Conservation (phyloP, 2,329 filamentous ascomycete genomes). For the Xylaria multiplex region DNA sequence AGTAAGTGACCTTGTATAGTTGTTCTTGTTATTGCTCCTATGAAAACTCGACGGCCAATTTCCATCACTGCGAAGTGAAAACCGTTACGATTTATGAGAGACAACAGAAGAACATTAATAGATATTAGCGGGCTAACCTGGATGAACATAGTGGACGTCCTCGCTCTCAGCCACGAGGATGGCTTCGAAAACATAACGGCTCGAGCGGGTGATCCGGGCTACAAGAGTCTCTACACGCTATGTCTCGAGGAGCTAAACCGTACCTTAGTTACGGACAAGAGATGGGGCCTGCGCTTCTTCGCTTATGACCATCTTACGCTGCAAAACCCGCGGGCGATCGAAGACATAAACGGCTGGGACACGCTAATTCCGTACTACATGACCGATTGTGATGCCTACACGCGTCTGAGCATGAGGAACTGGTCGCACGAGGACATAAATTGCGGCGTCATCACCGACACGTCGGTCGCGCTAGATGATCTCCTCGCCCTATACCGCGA, state of each 20-base stretch:
- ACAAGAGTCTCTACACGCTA: slow-evolving; percentile 56
- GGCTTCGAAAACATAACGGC: slow-evolving; percentile 50
- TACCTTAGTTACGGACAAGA: slow-evolving; percentile 47
- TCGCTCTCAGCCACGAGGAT: slow-evolving; percentile 56
- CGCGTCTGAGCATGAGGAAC: slow-evolving; percentile 57
- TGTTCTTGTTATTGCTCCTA: neutral
- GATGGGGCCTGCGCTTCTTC: slow-evolving; percentile 66
- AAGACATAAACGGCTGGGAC: slow-evolving; percentile 66
- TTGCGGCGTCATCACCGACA: slow-evolving; percentile 58
- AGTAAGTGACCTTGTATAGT: slow-evolving; percentile 40
- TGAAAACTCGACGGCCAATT: neutral
- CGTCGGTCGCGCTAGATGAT: slow-evolving; percentile 57
- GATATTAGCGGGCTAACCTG: slow-evolving; percentile 9
- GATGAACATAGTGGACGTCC: slow-evolving; percentile 56
- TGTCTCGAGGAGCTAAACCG: slow-evolving; percentile 51
- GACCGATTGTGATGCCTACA: slow-evolving; percentile 67
- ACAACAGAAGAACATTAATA: neutral
- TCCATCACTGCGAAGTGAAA: neutral
- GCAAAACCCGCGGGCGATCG: slow-evolving; percentile 63
- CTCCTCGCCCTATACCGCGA: slow-evolving; percentile 59
- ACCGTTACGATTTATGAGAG: neutral
- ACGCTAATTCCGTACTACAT: slow-evolving; percentile 67
- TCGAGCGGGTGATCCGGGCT: slow-evolving; percentile 49
- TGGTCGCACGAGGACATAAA: slow-evolving; percentile 54
- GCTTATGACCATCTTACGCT: slow-evolving; percentile 67